phyloP scores from a whole-genome alignment of 768 basidiomycete species.

The Trametes villosa region DNA sequence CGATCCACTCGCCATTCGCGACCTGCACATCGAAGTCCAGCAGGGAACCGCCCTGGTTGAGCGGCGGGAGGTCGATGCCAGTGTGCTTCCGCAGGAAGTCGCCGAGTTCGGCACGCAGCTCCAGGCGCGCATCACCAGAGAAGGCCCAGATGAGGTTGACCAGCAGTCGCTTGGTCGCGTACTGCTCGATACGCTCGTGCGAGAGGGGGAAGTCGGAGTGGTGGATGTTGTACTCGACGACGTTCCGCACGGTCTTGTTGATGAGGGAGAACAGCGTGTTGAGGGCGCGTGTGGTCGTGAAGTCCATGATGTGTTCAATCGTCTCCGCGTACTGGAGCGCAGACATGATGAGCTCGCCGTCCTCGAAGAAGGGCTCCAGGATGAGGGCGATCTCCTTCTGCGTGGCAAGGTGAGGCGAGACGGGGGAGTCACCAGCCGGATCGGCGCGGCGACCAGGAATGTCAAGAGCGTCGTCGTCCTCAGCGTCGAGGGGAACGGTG shows the following conservation, averaged over 20 bases:
- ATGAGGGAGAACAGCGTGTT: conserved; percentile 96
- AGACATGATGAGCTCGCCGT: conserved; percentile 78
- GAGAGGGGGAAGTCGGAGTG: conserved; percentile 94
- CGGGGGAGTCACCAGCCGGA: conserved; percentile 49
- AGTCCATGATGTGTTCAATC: conserved; percentile 99
- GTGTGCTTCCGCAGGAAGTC: conserved; percentile 84
- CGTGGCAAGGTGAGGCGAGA: conserved; percentile 66
- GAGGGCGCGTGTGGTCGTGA: conserved; percentile 87
- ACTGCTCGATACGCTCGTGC: conserved; percentile 84
- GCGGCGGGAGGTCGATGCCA: conserved; percentile 85
- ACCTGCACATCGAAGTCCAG: conserved; percentile 97
- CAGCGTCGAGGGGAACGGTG: conserved; percentile 78
- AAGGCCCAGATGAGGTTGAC: conserved; percentile 98
- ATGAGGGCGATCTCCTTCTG: conserved; percentile 78
- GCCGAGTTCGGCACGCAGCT: conserved; percentile 87
- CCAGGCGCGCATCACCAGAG: conserved; percentile 93
- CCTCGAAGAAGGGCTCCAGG: conserved; percentile 81
- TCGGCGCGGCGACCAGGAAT: conserved; percentile 65
- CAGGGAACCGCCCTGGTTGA: conserved; percentile 77
- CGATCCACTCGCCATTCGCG: conserved; percentile 80
- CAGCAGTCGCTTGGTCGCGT: conserved; percentile 86
- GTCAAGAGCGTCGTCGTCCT: conserved; percentile 81
- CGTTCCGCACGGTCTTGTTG: conserved; percentile 93
- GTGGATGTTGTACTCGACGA: conserved; percentile 93
- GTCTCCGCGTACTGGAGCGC: conserved; percentile 80